A percentile compares a stretch with the other conserved stretches of the same genome.
Conservation (phyloP, 495 filamentous ascomycete genomes). For the Penicillium turbatum region DNA sequence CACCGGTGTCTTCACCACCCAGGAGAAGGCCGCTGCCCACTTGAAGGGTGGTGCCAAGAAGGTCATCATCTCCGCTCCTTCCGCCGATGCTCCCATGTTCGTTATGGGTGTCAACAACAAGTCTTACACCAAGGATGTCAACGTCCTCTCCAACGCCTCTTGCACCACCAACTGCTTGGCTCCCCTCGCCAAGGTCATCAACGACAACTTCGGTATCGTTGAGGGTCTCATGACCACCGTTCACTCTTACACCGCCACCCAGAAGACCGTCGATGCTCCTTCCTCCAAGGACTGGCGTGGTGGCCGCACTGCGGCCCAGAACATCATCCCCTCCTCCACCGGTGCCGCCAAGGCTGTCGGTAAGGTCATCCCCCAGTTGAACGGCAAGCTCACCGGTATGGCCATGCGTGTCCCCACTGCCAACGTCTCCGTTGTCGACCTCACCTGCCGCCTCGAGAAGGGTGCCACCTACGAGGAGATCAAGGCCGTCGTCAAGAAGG, state of each 20-base stretch:
- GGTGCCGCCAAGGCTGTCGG: conserved; percentile 99
- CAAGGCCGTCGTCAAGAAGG: conserved; percentile 87
- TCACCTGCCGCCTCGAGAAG: conserved; percentile 94
- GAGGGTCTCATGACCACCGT: conserved; percentile 99
- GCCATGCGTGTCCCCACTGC: conserved; percentile 96
- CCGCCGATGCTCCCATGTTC: conserved; percentile 99
- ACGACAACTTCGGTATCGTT: conserved; percentile 95
- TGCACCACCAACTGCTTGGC: conserved; percentile 99
- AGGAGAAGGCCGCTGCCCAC: conserved; percentile 89
- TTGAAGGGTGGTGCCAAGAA: conserved; percentile 99
- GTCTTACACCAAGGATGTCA: conserved; percentile 79
- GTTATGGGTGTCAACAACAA: conserved; percentile 99
- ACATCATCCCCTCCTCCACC: conserved; percentile 99
- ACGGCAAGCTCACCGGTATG: conserved; percentile 99
- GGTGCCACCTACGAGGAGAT: conserved; percentile 84
- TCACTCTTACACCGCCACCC: conserved; percentile 99
- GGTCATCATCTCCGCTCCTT: conserved; percentile 98
- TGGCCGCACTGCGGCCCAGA: conserved; percentile 96
- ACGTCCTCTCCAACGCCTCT: conserved; percentile 97
- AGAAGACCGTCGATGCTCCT: conserved; percentile 98
- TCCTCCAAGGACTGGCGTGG: conserved; percentile 99
- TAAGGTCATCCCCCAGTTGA: conserved; percentile 95
- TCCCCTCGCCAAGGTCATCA: conserved; percentile 96
- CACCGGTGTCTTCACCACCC: conserved; percentile 99
- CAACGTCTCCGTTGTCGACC: conserved; percentile 98